Base-by-base conservation (phyloP, 2,329 filamentous ascomycete genomes). In the Alternaria dauci region DNA sequence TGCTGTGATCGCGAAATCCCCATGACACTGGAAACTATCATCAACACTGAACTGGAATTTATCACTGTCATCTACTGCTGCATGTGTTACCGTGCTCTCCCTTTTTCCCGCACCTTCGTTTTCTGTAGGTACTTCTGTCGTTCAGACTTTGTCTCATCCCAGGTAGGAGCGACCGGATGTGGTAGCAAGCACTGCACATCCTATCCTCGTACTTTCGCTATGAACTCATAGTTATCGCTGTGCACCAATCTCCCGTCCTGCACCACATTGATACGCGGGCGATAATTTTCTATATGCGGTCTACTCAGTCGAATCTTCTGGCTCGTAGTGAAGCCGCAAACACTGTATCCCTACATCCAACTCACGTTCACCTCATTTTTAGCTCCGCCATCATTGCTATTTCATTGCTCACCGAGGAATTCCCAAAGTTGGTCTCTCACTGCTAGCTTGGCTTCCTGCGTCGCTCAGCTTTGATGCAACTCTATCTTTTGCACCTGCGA, bases 291-390 rank as follows among this genome's bases (percentile, higher is more conserved):
- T n/a, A 43, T 6, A 42, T 28, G 23, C 18, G 43, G 52, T n/a
- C 18, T 18, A n/a, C 46, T 36, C 25, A 16, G 32, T 50, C n/a
- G 14, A 50, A 34, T 18, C 32, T 50, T 36, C 46, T 36, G 46
- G 32, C 20, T 50, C 46, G 16, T 23, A 46, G 53, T 60, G 53
- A 42, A 56, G 36, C 48, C 12, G 52, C 56, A 62, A 56, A 59
- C 60, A 36, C 46, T 47, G 59, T 52, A n/a, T 54, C 38, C 28
- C 6, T 28, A 52, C 46, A 32, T 28, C 12, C 53, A 18, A 44
- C 32, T 55, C 46, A 44, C 51, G 18, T 53, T 58, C 54, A 55
- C 50, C 46, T 46, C 48, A 58, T 58, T 52, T 39, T 55, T 52
- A 53, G 58, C 32, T 41, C 14, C 18, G 30, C 41, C 23, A 43